Conservation (phyloP, 2,329 filamentous ascomycete genomes). For the Claviceps monticola region DNA sequence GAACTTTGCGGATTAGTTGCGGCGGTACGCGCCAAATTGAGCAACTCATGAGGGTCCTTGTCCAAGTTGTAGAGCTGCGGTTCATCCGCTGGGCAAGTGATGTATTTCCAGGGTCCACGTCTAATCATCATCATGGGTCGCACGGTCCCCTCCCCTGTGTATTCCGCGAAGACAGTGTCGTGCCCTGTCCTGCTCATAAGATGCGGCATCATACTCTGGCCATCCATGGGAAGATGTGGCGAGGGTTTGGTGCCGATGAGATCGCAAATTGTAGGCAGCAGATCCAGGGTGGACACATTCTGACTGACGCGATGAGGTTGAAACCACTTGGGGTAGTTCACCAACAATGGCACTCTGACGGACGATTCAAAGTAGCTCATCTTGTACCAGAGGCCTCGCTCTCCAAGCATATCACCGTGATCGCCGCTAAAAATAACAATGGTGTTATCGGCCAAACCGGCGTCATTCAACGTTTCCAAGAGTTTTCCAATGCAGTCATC, state of each 20-base stretch:
- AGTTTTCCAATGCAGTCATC: conserved; percentile 84
- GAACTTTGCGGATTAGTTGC: conserved; percentile 25
- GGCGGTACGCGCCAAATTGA: conserved; percentile 48
- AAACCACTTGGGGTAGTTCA: conserved; percentile 68
- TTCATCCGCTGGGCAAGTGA: conserved; percentile 71
- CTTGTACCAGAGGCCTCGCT: conserved; percentile 90
- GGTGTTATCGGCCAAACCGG: conserved; percentile 69
- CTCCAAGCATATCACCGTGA: conserved; percentile 91
- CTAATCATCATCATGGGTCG: conserved; percentile 90
- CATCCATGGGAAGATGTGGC: conserved; percentile 69
- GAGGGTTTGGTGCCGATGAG: conserved; percentile 60
- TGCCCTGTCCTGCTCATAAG: conserved; percentile 50
- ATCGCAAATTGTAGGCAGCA: conserved; percentile 79
- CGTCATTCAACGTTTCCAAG: conserved; percentile 62
- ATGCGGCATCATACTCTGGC: conserved; percentile 67
- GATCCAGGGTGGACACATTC: conserved; percentile 83
- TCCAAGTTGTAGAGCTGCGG: conserved; percentile 73
- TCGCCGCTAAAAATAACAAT: conserved; percentile 88
- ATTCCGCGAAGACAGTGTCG: conserved; percentile 88
- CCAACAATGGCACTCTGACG: conserved; percentile 73
- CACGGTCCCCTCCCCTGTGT: conserved; percentile 85
- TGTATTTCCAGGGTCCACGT: conserved; percentile 79
- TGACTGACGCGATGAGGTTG: conserved; percentile 60
- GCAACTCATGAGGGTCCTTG: conserved; percentile 61
- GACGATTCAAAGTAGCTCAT: conserved; percentile 95